Conservation (phyloP, 1,284 basidiomycete genomes). For the Leccinum solheimii region DNA sequence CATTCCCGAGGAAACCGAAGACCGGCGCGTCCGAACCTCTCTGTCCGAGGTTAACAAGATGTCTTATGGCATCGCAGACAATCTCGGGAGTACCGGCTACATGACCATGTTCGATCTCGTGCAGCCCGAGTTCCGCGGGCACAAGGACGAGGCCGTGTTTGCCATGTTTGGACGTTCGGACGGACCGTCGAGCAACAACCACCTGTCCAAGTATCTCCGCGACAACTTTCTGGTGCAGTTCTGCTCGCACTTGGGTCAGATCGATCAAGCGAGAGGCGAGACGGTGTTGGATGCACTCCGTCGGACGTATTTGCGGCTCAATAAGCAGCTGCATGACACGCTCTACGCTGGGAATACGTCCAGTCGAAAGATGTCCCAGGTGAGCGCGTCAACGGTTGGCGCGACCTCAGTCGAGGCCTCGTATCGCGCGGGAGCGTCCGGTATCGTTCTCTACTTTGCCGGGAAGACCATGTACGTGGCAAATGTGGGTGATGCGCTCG, state of each 20-base stretch:
- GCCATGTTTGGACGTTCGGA: slow-evolving; percentile 90
- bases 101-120: slow-evolving; percentile 94
- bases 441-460: slow-evolving; percentile 84
- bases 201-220: slow-evolving; percentile 76
- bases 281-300: slow-evolving; percentile 75
- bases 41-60: slow-evolving; percentile 89
- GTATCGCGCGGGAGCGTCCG: slow-evolving; percentile 78
- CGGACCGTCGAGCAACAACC: slow-evolving; percentile 63
- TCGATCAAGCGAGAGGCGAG: slow-evolving; percentile 42
- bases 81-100: slow-evolving; percentile 77
- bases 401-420: slow-evolving; percentile 40
- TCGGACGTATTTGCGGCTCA: slow-evolving; percentile 83
- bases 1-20: slow-evolving; percentile 89
- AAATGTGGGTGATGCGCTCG: slow-evolving; percentile 88
- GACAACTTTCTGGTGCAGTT: slow-evolving; percentile 76
- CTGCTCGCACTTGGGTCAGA: slow-evolving; percentile 52
- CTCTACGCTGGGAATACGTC: slow-evolving; percentile 45
- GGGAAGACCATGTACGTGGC: slow-evolving; percentile 86
- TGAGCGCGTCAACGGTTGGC: slow-evolving; percentile 48
- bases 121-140: slow-evolving; percentile 82
- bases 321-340: slow-evolving; percentile 74
- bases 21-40: slow-evolving; percentile 91
- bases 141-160: slow-evolving; percentile 85
- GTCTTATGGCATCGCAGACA: slow-evolving; percentile 97
- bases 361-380: slow-evolving; percentile 70